These are phyloP conservation scores for Parietaria judaica DNA, from an alignment of 306 rosid genomes.

Conservation along the genomic window DNA sequence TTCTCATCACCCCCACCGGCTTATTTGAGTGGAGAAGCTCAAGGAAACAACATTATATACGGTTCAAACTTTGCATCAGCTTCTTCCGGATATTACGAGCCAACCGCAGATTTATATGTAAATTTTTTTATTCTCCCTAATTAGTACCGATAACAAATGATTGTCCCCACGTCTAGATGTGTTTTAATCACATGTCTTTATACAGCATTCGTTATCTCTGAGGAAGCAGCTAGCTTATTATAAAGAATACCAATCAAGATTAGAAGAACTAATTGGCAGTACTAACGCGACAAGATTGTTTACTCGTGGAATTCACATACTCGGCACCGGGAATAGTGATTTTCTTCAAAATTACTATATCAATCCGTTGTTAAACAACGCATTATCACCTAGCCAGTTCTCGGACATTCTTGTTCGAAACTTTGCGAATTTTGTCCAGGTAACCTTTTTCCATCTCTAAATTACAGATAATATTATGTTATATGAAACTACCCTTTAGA, in stretches of 20 bases:
- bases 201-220: constrained; percentile 40
- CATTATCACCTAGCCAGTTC: constrained; percentile 36
- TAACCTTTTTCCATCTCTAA: not conserved
- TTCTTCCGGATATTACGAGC: constrained; percentile 48
- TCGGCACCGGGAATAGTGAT: constrained; percentile 52
- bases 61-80: constrained; percentile 65
- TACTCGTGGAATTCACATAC: constrained; percentile 37
- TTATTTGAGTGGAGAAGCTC: constrained; percentile 25
- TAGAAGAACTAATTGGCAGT: constrained; percentile 35
- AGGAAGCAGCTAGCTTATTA: constrained; percentile 43
- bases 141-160: too few relatives aligned
- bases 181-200: not conserved
- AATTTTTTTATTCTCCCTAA: not conserved
- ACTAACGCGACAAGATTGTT: constrained; percentile 41
- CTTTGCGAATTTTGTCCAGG: constrained; percentile 44
- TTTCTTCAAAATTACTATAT: constrained; percentile 59
- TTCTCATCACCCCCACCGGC: constrained; percentile 33
- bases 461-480: not conserved
- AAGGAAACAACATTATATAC: constrained; percentile 24
- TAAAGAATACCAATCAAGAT: constrained; percentile 40
- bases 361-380: constrained; percentile 37
- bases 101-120: constrained; percentile 46
- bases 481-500: too few relatives aligned
- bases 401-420: constrained; percentile 35
- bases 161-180: too few relatives aligned